Base-by-base conservation (phyloP, 1,284 basidiomycete species). In the Pseudozyma hubeiensis region DNA sequence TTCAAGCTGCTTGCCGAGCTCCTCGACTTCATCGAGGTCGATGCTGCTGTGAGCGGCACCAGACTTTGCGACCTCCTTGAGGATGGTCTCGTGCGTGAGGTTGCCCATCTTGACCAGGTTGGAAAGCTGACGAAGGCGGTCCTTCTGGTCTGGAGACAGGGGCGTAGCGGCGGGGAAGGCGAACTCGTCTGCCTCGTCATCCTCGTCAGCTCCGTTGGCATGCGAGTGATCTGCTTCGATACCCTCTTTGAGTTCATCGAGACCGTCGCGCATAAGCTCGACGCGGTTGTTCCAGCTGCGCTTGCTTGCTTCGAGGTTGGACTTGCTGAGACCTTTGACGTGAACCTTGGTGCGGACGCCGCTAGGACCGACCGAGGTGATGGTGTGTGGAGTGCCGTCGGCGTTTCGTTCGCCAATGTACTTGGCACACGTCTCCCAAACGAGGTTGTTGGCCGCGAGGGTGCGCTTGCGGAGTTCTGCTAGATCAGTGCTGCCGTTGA, bases 51-150 rank as follows among this genome's bases (percentile, higher is more conserved):
- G 16, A 8, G 53, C 43, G 1, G 57, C 9, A 35, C 30, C 55
- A 6, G 71, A 35, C 49, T 64, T 74, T 47, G 55, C 64, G 31
- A 75, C 60, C 31, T 61, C 53, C 14, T 75, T 75, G 59, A 75
- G 57, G 9, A 71, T 61, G 53, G 46, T 70, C 31, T 71, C 72
- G 56, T 75, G 72, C 5, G 59, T 55, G 11, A 71, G 53, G 54
- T 75, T 75, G 57, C 72, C 72, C 35, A 75, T 71, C 67, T 75
- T 75, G 64, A 75, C 72, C 10, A 75, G 49, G 41, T 70, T 70
- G 17, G 67, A 59, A 4, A 75, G 53, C 53, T 75, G 63, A 10
- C 64, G 62, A 10, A 75, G 56, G 16, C 67, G 47, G 31, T 75
- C 58, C 52, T 69, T 67, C 56, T 75, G 67, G 37, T 64, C 56